Base-by-base conservation (phyloP, 306 rosid species). In the Cucurbita argyrosperma region DNA sequence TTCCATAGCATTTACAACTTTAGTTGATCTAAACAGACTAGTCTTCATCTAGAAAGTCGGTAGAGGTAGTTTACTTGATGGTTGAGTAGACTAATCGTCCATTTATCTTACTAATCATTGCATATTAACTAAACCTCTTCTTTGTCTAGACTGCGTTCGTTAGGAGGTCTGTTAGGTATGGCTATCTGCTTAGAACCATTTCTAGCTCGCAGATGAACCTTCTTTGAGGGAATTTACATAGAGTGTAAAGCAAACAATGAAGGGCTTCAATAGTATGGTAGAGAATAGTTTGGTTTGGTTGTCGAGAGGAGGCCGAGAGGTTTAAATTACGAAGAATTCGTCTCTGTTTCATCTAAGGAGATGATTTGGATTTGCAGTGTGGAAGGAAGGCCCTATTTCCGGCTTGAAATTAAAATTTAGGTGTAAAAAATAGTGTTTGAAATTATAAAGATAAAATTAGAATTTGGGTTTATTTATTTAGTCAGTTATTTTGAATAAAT, bases 81-180 rank as follows among this genome's bases (percentile, higher is more conserved):
- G 87, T 46, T 0, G 94, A 89, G 49, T 86, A 88, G 18, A 82
- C 65, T 6, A 61, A 0, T 6, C 4, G 14, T 4, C 18, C 51
- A 0, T 39, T 18, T 35, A 59, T 21, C 46, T 50, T 38, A 23
- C 58, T 18, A 14, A 56, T 85, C 87, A 3, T 87, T 82, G 37
- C 88, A 86, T 71, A 79, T 79, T 35, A 85, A 78, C 76, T 76
- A 88, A 21, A 86, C 77, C 49, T 78, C 80, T 15, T 82, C 87
- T 74, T 46, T 79, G 51, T 76, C 8, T 1, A 79, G 74, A 1
- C 72, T 77, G 3, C 35, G 7, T 39, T n/a, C 40, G 4, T 39
- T 5, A 15, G 68, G 68, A 61, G 46, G 46, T 37, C 6, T 38
- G 23, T 1, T 8, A 11, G 39, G 9, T 6, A 0, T 30, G 65